Evolutionary conservation across 2,329 filamentous ascomycete species (phyloP).

Genomic region (Xylariaceae sp.): DNA sequence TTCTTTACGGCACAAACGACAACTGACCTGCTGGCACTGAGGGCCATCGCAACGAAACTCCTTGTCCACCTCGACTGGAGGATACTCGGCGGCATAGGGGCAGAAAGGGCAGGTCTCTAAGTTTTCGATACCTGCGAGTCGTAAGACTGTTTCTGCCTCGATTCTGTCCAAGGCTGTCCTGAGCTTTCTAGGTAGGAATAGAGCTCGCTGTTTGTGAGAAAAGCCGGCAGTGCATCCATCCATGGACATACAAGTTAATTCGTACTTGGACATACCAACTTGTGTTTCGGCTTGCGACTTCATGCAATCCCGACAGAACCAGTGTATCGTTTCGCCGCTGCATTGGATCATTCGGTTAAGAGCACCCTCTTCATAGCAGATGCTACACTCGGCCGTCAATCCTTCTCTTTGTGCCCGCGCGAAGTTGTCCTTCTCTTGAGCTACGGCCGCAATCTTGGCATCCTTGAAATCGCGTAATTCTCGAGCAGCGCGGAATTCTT

Average conservation of each 20-base stretch:
- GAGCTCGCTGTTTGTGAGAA: conserved; percentile 45
- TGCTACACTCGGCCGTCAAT: conserved; percentile 62
- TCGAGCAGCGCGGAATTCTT: conserved; percentile 37
- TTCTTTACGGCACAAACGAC: conserved; percentile 62
- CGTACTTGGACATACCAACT: conserved; percentile 65
- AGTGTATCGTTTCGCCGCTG: conserved; percentile 52
- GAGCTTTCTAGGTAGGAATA: conserved; percentile 55
- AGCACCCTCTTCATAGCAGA: conserved; percentile 66
- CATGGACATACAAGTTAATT: conserved; percentile 66
- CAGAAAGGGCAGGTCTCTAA: conserved; percentile 79
- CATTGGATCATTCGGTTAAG: conserved; percentile 68
- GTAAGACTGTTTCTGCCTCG: conserved; percentile 66
- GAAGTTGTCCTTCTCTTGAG: conserved; percentile 34
- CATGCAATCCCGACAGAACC: conserved; percentile 68
- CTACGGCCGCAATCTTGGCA: conserved; percentile 19
- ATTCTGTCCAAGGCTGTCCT: conserved; percentile 62
- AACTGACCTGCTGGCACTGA: conserved; percentile 60
- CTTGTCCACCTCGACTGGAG: conserved; percentile 60
- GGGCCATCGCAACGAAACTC: conserved; percentile 70
- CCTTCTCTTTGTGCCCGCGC: conserved; percentile 41
- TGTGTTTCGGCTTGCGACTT: conserved; percentile 61
- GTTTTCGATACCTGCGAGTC: conserved; percentile 65
- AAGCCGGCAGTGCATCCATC: conserved; percentile 64
- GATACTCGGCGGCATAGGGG: conserved; percentile 71
- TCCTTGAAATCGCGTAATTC: conserved; percentile 24